Conservation (phyloP, 2,329 filamentous ascomycete species). For the Apiospora arundinis region DNA sequence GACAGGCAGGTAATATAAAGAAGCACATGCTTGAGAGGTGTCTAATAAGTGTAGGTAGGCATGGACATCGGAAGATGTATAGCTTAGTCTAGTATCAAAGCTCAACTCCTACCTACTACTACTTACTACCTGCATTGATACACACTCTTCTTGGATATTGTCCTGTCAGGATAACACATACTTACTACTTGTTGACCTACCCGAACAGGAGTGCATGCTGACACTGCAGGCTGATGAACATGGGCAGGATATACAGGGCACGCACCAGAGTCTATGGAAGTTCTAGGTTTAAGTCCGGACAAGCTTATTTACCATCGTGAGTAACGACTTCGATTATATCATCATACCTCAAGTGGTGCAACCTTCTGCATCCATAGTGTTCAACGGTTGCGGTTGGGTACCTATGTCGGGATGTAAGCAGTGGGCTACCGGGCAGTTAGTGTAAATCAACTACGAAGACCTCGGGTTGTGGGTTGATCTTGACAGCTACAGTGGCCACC, state of each 20-base stretch:
- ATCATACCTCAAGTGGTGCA: slow-evolving; percentile 6
- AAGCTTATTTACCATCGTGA: neutral
- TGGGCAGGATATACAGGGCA: neutral
- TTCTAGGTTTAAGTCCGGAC: neutral
- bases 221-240: neutral
- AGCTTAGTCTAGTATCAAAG: neutral
- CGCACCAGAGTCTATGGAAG: neutral
- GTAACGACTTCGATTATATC: neutral
- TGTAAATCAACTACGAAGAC: slow-evolving; percentile 6
- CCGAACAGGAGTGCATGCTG: neutral
- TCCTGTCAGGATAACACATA: neutral
- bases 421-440: neutral
- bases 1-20: neutral
- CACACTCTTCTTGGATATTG: neutral
- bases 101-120: neutral
- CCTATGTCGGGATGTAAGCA: neutral
- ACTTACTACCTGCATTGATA: neutral
- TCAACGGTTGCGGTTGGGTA: slow-evolving; percentile 7
- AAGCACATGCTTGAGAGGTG: neutral
- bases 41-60: neutral
- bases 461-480: neutral
- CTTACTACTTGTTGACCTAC: neutral
- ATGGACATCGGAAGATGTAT: neutral
- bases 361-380: slow-evolving; percentile 15
- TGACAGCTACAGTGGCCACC: slow-evolving; percentile 1